Evolutionary conservation across 306 rosid species (phyloP).

Genomic region (Glycine tomentella): DNA sequence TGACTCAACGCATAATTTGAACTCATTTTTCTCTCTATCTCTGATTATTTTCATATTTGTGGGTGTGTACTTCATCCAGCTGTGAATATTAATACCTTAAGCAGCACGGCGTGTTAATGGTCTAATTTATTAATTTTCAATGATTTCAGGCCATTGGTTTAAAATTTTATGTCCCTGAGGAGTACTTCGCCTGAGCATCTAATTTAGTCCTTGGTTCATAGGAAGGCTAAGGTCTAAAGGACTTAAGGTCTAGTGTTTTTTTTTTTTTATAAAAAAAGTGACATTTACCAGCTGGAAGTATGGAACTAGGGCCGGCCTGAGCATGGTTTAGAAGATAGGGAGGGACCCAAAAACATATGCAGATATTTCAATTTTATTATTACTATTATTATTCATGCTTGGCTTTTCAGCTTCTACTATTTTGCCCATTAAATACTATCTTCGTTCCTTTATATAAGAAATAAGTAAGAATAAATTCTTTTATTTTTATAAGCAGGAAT

Average conservation of each 20-base stretch:
- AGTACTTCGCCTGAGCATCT: conserved; percentile 58
- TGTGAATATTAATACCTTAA: conserved; percentile 3
- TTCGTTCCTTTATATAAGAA: too few species aligned
- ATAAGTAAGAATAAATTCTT: too few species aligned
- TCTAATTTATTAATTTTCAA: conserved; percentile 29
- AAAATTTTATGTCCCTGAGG: conserved; percentile 82
- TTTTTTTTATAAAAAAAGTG: neutral
- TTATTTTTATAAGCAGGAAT: too few species aligned
- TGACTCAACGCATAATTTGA: neutral
- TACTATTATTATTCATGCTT: too few species aligned
- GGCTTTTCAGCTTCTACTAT: too few species aligned
- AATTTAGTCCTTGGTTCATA: conserved; percentile 24
- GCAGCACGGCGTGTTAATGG: conserved; percentile 22
- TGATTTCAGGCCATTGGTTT: conserved; percentile 77
- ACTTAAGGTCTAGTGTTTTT: neutral
- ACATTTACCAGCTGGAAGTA: conserved; percentile 18
- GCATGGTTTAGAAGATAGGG: too few species aligned
- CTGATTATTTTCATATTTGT: neutral
- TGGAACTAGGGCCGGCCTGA: neutral
- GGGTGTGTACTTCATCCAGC: conserved; percentile 18
- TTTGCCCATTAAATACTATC: too few species aligned
- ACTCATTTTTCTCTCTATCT: neutral
- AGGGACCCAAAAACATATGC: too few species aligned
- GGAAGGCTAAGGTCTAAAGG: neutral
- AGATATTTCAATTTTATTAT: too few species aligned